Evolutionary conservation across 1,284 basidiomycete species (phyloP), one percentile per base, ranked within the genome.

Genomic region (Fomitopsis pinicola): DNA sequence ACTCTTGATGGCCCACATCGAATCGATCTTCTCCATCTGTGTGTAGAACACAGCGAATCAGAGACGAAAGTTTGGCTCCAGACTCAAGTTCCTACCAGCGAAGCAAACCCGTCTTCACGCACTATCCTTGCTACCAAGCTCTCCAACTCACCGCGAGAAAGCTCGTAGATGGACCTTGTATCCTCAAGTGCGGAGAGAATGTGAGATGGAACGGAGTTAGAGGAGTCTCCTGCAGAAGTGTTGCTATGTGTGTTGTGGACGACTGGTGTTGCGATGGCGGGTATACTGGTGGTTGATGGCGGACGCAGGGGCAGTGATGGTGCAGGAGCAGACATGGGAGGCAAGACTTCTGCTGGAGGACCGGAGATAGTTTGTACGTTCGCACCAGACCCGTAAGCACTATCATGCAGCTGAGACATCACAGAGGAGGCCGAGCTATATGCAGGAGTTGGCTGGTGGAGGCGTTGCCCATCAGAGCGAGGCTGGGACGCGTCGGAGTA

Each of bases 111-210:
- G 19, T 54, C 36, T 19, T 54, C 52, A 45, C 58, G 46, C 5
- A 55, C 33, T 30, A 30, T 64, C 35, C 19, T 54, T 1, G 71
- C 70, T 7, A 76, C 69, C 12, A 76, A 62, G 8, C 44, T 56
- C 62, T 76, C 74, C n/a, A 76, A 64, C 4, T 75, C 73, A 1
- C 60, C 62, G 10, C 57, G 62, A 14, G 73, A 55, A 3, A 76
- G 66, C 22, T 66, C 60, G 46, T 73, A 72, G 14, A 76, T 58
- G 1, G 65, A 56, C 0, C 65, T 57, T 8, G 61, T 59, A 42
- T 69, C 63, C 8, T 60, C 59, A 15, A 73, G 62, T 2, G 62
- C 55, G 7, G 60, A 56, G 0, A 64, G 33, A 42, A 62, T 52
- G 17, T 52, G 55, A 14, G 50, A 33, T 14, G 38, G n/a, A 52